Base-by-base conservation (phyloP, 2,329 filamentous ascomycete species). In the Talaromyces sp. region DNA sequence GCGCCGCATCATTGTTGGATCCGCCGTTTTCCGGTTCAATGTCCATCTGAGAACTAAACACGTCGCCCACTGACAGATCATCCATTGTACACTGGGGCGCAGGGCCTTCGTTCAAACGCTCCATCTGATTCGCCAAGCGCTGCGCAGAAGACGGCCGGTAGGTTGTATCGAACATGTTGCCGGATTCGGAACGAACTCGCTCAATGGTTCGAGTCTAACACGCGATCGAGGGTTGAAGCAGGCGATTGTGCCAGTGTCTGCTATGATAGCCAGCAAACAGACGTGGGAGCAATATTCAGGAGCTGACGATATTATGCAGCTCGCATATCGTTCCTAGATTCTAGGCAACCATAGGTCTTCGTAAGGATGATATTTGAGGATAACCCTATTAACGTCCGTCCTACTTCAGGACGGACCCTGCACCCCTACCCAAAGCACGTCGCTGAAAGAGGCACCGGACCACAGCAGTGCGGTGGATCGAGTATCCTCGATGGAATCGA, bases 391-490 rank as follows among this genome's bases (percentile, higher is more conserved):
- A 80, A 77, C 78, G 79, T 81, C 79, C 79, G 79, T 76, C 78
- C 78, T 78, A 75, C 65, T 76, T 80, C 77, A 81, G 78, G 79
- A 80, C 79, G 79, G 79, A 81, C 79, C 74, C 69, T 72, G 70
- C 69, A 76, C 78, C 78, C 74, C 75, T 80, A 80, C 69, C 76
- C 79, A 80, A 69, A 75, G 69, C 73, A 77, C 73, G 67, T 73
- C 69, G 70, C 70, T 67, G 59, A 68, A 65, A 58, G 68, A 68
- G 61, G 63, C 61, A 50, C 70, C 68, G 59, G 66, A 65, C 60
- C 67, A 65, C 68, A 67, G 65, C 60, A 66, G 58, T 62, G 66
- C 64, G 35, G 63, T 46, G 50, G 64, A 63, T 31, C 18, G 58
- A 42, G 23, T 35, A 7, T 37, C 16, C 23, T 25, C n/a, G 33